Conservation (phyloP, 768 basidiomycete species). For the Chiua virens region DNA sequence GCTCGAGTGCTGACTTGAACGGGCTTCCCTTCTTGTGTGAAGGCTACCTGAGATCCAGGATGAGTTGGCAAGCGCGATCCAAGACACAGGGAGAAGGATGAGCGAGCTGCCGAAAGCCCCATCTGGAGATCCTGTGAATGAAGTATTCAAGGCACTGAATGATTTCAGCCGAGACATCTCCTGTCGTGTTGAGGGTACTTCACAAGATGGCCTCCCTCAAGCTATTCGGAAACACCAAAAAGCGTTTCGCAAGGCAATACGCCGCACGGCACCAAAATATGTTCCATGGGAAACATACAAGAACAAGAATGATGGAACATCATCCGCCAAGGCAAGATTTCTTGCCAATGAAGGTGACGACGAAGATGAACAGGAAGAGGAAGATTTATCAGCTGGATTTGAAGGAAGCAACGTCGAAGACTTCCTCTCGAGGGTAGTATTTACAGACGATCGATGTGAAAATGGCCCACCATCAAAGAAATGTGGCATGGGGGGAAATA, state of each 20-base stretch:
- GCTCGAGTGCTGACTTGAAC: background rate
- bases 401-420: no score
- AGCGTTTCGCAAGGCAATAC: conserved; percentile 48
- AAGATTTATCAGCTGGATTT: background rate
- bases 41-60: conserved; percentile 65
- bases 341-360: conserved; percentile 41
- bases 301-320: conserved; percentile 2
- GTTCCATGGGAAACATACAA: conserved; percentile 40
- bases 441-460: no score
- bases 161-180: conserved; percentile 47
- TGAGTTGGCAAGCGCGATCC: conserved; percentile 51
- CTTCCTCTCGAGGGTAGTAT: no score
- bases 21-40: background rate
- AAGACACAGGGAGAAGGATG: conserved; percentile 35
- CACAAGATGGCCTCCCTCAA: conserved; percentile 56
- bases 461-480: no score
- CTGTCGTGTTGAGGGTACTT: conserved; percentile 51
- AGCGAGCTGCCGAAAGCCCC: conserved; percentile 49
- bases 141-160: conserved; percentile 49
- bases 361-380: background rate
- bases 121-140: conserved; percentile 54
- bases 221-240: conserved; percentile 49
- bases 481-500: background rate
- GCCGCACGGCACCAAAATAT: conserved; percentile 57
- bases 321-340: conserved; percentile 26